A percentile compares a stretch with the other conserved stretches of the same genome.
phyloP scores from a whole-genome alignment of 2,329 filamentous ascomycete species.

The Zalaria obscura region DNA sequence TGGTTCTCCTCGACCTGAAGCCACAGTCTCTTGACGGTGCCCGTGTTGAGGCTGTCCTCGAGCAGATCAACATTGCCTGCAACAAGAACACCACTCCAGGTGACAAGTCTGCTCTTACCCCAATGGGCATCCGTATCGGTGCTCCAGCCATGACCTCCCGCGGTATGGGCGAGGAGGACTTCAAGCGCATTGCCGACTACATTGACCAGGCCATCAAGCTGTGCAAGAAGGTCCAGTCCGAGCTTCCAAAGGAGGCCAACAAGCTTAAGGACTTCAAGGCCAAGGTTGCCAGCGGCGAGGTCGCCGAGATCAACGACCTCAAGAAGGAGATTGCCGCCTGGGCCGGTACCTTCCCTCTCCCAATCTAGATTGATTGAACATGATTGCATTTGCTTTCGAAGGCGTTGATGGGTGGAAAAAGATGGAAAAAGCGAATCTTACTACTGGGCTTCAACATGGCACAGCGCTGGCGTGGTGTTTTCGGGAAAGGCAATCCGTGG shows the following conservation, averaged over 20 bases:
- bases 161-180: slow-evolving; percentile 85
- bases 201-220: slow-evolving; percentile 83
- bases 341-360: slow-evolving; percentile 85
- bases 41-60: slow-evolving; percentile 86
- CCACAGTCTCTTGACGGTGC: slow-evolving; percentile 80
- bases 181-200: slow-evolving; percentile 77
- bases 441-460: slow-evolving; percentile 5
- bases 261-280: slow-evolving; percentile 99
- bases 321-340: slow-evolving; percentile 81
- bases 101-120: slow-evolving; percentile 92
- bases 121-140: slow-evolving; percentile 88
- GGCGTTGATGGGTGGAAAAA: too few relatives aligned
- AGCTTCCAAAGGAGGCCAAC: slow-evolving; percentile 91
- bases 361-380: slow-evolving; percentile 38
- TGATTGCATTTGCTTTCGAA: too few relatives aligned
- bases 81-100: slow-evolving; percentile 99
- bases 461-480: neutral
- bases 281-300: slow-evolving; percentile 66
- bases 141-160: slow-evolving; percentile 95
- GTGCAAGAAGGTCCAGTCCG: slow-evolving; percentile 71
- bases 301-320: slow-evolving; percentile 69
- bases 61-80: slow-evolving; percentile 96
- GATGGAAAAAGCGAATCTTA: neutral
- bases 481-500: too few relatives aligned
- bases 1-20: slow-evolving; percentile 86